phyloP scores from a whole-genome alignment of 208 protist genomes.

The Trichomonas vaginalis region DNA sequence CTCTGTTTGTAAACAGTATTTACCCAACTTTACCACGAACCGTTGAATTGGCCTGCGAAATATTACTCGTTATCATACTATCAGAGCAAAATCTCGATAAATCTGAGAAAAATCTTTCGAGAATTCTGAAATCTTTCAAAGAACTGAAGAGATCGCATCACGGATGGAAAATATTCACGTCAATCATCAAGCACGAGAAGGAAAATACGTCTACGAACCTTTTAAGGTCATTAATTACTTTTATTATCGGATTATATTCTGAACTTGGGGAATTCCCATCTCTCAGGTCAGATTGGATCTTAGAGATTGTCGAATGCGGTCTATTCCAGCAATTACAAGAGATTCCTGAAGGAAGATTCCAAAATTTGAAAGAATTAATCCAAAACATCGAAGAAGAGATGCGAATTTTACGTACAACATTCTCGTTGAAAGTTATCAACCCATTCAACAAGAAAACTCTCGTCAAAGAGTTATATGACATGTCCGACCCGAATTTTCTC shows the following conservation, averaged over 20 bases:
- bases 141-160: not conserved
- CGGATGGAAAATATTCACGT: not conserved
- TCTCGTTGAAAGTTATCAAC: not conserved
- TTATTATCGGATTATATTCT: not conserved
- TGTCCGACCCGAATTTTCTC: not conserved
- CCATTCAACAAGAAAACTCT: not conserved
- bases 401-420: not conserved
- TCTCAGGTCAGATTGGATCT: not conserved
- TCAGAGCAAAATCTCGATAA: not conserved
- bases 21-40: not conserved
- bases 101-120: not conserved
- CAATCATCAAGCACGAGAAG: not conserved
- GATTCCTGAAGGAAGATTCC: not conserved
- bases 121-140: not conserved
- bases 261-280: not conserved
- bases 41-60: not conserved
- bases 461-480: too few relatives aligned
- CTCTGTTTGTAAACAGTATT: not conserved
- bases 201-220: not conserved
- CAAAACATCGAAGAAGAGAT: not conserved
- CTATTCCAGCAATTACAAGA: not conserved
- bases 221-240: not conserved
- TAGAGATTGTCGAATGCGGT: not conserved
- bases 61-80: not conserved
- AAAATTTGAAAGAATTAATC: not conserved